phyloP scores from a whole-genome alignment of 495 filamentous ascomycete genomes.

The Penicillium desertorum region DNA sequence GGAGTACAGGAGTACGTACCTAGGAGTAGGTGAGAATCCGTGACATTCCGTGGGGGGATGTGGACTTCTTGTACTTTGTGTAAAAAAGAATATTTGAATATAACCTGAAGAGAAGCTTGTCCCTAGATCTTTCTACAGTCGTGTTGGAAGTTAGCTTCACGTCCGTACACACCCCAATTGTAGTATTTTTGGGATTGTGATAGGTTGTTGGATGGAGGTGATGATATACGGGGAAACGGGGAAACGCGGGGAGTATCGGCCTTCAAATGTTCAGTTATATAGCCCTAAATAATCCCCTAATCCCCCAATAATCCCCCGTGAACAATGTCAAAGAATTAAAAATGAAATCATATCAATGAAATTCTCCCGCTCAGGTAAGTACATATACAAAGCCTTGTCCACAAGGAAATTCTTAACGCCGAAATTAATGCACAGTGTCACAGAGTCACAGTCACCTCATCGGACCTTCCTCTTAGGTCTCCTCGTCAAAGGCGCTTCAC shows the following conservation, averaged over 20 bases:
- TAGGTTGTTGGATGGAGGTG: neutral
- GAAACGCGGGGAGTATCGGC: neutral
- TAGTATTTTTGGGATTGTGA: neutral
- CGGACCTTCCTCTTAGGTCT: conserved; percentile 26
- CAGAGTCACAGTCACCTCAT: conserved; percentile 14
- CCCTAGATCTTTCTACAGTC: conserved; percentile 6
- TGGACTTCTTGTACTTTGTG: conserved; percentile 8
- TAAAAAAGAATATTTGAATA: conserved; percentile 7
- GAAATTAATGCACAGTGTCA: conserved; percentile 25
- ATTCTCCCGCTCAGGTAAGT: conserved; percentile 13
- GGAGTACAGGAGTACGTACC: too few species aligned
- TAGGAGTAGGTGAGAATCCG: neutral
- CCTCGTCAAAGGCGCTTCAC: conserved; percentile 26
- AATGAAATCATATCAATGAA: conserved; percentile 5
- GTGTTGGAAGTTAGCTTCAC: conserved; percentile 14
- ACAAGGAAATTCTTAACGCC: conserved; percentile 28
- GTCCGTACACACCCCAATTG: conserved; percentile 5
- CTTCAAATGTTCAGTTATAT: neutral
- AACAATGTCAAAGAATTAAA: neutral
- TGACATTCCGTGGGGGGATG: neutral
- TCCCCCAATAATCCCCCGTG: neutral
- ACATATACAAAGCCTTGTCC: conserved; percentile 30
- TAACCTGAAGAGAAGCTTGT: conserved; percentile 15
- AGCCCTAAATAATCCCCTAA: neutral
- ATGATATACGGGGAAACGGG: too few species aligned